A percentile compares a stretch with the other conserved stretches of the same genome.
phyloP scores from a whole-genome alignment of 805 yeast species.

The Candida suzukii region DNA sequence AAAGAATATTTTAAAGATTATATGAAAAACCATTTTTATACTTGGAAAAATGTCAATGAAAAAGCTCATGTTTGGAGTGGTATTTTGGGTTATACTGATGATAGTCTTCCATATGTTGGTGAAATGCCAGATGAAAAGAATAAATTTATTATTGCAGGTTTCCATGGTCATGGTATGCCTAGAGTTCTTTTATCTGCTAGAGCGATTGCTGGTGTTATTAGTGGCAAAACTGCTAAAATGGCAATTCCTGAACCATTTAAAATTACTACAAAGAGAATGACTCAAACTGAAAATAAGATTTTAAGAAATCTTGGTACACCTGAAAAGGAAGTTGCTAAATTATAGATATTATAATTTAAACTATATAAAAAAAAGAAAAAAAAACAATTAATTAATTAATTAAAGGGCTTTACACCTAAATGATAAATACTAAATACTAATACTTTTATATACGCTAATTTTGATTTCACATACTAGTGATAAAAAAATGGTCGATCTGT shows the following conservation, averaged over 20 bases:
- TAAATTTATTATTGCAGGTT: constrained; percentile 37
- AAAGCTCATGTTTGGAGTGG: constrained; percentile 35
- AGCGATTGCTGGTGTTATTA: constrained; percentile 25
- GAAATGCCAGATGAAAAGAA: constrained; percentile 23
- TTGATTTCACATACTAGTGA: too few species aligned
- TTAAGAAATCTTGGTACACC: too few species aligned
- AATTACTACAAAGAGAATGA: not conserved
- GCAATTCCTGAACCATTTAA: not conserved
- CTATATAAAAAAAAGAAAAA: too few species aligned
- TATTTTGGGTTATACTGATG: constrained; percentile 37
- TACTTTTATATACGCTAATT: too few species aligned
- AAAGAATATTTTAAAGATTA: constrained; percentile 19
- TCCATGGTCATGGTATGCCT: constrained; percentile 48
- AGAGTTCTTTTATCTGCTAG: constrained; percentile 33
- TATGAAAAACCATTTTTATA: constrained; percentile 24
- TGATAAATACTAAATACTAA: too few species aligned
- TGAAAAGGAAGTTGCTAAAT: too few species aligned
- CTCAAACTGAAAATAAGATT: not conserved
- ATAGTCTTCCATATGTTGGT: constrained; percentile 36
- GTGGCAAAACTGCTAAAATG: not conserved
- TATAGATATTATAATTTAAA: too few species aligned
- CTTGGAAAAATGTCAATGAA: constrained; percentile 25
- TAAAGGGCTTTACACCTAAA: too few species aligned
- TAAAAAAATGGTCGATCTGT: too few species aligned
- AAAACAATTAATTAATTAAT: too few species aligned